Base-by-base conservation (phyloP, 345 rosid genomes). In the Eucalyptus pumila region DNA sequence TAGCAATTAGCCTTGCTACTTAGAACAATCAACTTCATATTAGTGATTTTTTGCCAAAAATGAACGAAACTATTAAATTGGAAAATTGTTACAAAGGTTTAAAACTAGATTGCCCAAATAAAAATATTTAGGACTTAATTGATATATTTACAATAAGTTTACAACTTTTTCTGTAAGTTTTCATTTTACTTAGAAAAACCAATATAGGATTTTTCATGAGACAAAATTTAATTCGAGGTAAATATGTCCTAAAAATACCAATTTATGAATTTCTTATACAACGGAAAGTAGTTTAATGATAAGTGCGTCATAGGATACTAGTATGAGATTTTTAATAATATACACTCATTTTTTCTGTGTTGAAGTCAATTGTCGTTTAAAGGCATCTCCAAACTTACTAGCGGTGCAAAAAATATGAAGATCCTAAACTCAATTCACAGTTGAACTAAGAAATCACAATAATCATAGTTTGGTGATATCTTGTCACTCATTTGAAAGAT, bases 1-100 rank as follows among this genome's bases (percentile, higher is more conserved):
- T n/a, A n/a, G n/a, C n/a, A n/a, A 2, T 26, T 12, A 27, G 8
- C 14, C 15, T 0, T 60, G 16, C 1, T 1, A 62, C 4, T 6
- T 62, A 62, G 6, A 14, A 62, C 3, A 0, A 7, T n/a, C 8
- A 26, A 13, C 32, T 62, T 7, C 16, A 27, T 11, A 62, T 27
- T 0, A 62, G 1, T 2, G 4, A 62, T 2, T 4, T 30, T 7
- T 4, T 27, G 3, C 0, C 14, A 62, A 62, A 62, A 62, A 23
- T 54, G 11, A 23, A 9, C 5, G 1, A 21, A 54, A 8, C 2
- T 5, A 54, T 1, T 54, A 54, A 54, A 23, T 23, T 56, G 6
- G 3, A 19, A 56, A 56, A 56, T 23, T 56, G 5, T 4, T 8
- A 56, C 4, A 27, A 30, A 62, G 3, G 15, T 62, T 1, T 62